Percentiles rank a stretch among this genome's conserved stretches.
Conservation (phyloP, 2,329 filamentous ascomycete species). For the Nemania sp. region DNA sequence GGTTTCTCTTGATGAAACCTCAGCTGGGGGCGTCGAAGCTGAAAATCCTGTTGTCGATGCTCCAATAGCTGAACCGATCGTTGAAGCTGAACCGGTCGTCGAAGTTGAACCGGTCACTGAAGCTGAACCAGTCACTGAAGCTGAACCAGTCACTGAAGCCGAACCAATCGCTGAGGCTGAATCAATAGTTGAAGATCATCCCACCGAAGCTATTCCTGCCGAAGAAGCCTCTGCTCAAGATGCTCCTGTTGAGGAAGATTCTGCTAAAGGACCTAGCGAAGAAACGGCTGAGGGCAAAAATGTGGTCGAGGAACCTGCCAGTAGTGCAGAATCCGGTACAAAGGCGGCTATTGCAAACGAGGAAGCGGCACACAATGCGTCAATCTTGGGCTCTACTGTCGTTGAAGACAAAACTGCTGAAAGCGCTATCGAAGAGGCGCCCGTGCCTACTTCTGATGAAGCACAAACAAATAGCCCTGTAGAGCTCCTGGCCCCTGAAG, state of each 20-base stretch:
- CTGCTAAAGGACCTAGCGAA: constrained; percentile 8
- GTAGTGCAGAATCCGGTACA: neutral
- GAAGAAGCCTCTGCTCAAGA: neutral
- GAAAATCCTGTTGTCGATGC: too few species aligned
- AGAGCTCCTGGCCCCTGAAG: neutral
- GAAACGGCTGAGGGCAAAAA: neutral
- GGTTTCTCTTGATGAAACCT: neutral
- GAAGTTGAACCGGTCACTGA: too few species aligned
- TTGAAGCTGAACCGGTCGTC: too few species aligned
- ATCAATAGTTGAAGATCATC: too few species aligned
- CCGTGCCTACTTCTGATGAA: too few species aligned
- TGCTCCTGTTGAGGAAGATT: neutral
- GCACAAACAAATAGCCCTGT: too few species aligned
- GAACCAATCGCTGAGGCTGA: too few species aligned
- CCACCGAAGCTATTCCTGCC: neutral
- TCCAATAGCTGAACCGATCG: too few species aligned
- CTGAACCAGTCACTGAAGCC: too few species aligned
- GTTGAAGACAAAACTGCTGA: constrained; percentile 7
- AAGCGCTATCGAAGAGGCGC: too few species aligned
- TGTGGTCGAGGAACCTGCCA: constrained; percentile 11
- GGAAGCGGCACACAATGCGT: constrained; percentile 7
- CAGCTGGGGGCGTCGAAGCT: constrained; percentile 16
- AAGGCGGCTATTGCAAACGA: constrained; percentile 2
- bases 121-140: too few species aligned
- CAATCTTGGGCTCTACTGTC: neutral